A percentile compares a stretch with the other conserved stretches of the same genome.
Conservation (phyloP, 2,329 filamentous ascomycete species). For the Chalaropsis ovoidea region DNA sequence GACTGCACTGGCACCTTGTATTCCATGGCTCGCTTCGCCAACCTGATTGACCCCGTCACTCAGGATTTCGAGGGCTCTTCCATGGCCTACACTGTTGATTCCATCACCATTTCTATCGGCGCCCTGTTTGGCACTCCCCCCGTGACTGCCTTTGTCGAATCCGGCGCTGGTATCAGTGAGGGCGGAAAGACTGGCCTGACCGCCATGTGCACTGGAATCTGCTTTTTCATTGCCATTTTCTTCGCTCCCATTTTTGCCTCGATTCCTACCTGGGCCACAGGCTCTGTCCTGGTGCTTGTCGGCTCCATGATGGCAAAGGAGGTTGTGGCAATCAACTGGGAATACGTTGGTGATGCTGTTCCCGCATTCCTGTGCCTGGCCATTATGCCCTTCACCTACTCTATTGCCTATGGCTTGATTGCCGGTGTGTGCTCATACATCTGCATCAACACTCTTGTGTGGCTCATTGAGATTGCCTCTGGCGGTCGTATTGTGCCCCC, state of each 20-base stretch:
- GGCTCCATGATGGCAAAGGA: constrained; percentile 78
- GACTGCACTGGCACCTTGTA: constrained; percentile 69
- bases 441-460: constrained; percentile 61
- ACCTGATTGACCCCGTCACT: constrained; percentile 52
- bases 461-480: constrained; percentile 54
- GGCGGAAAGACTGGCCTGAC: constrained; percentile 65
- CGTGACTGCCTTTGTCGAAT: constrained; percentile 66
- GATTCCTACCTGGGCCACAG: constrained; percentile 70
- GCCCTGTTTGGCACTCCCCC: constrained; percentile 60
- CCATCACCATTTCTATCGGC: constrained; percentile 60
- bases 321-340: constrained; percentile 79
- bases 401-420: constrained; percentile 77
- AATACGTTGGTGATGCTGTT: constrained; percentile 70
- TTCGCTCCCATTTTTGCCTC: constrained; percentile 68
- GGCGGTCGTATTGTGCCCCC: constrained; percentile 61
- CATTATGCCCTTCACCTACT: constrained; percentile 84
- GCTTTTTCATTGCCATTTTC: constrained; percentile 62
- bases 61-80: constrained; percentile 82
- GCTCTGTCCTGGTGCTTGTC: constrained; percentile 76
- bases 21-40: constrained; percentile 70
- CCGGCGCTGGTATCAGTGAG: constrained; percentile 64
- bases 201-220: constrained; percentile 56
- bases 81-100: constrained; percentile 65
- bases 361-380: constrained; percentile 77
- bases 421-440: constrained; percentile 69